Base-by-base conservation (phyloP, 2,329 filamentous ascomycete species). In the Epichloe sibirici region DNA sequence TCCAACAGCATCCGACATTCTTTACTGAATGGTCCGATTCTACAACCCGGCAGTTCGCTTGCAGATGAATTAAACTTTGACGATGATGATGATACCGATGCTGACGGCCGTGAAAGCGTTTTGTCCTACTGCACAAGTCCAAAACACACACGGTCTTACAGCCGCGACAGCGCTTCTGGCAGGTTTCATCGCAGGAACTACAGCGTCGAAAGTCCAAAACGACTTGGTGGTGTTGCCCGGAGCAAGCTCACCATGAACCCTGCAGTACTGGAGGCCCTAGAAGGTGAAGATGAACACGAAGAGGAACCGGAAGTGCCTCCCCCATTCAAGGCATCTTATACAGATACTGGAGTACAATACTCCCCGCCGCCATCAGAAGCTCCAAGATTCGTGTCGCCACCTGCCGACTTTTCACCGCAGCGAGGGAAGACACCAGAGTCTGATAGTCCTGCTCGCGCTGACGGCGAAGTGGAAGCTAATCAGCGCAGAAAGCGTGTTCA, bases 11-110 rank as follows among this genome's bases (percentile, higher is more conserved):
- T 88, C 56, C 82, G 88, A 34, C 88, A 85, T 63, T 94, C 90
- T 2, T 71, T 85, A 25, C 72, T 86, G 56, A 83, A 76, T 56
- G 74, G 75, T 4, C 66, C 72, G 9, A 69, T 72, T 21, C 85
- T 83, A 62, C 63, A 71, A 4, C 82, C 81, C 59, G 86, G 85
- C 1, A 69, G 89, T 54, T 95, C 86, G 56, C 75, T 98, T 42
- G 93, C 93, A 0, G 90, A 97, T 60, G 93, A 98, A 69, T 77
- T 98, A 51, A 84, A 88, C 56, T 86, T 95, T 56, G 87, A 91
- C 52, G 88, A 90, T 35, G 76, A 80, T 44, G 78, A 81, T 51
- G 73, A 86, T 56, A 85, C 86, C 38, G 83, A 90, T 57, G 78
- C 84, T 45, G 85, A 88, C 48, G 83, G 83, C 2, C 79, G 82